Base-by-base conservation (phyloP, 768 basidiomycete genomes). In the Cystobasidiopsis lactophilus region DNA sequence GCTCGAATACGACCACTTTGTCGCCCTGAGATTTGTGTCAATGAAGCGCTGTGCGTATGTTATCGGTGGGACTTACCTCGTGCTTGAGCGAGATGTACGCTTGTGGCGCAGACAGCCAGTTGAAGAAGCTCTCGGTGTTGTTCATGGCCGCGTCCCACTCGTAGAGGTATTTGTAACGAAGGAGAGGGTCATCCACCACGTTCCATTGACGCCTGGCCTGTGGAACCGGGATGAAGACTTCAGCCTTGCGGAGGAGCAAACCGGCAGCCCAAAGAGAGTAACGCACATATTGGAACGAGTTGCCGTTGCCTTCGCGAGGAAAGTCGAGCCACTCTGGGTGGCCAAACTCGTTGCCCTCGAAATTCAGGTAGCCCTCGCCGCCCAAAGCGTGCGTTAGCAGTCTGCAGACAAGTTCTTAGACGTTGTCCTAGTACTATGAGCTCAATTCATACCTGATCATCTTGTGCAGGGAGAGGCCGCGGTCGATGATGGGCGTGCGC, bases 321-420 rank as follows among this genome's bases (percentile, higher is more conserved):
- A 98, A 98, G 68, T 98, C 93, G 61, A 98, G 85, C 93, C 93
- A 98, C 78, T 98, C 91, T 11, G 91, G 91, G 66, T 98, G 91
- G 40, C 91, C 91, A 63, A 98, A 98, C 64, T 98, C 91, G 58
- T 62, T 64, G 50, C 63, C 63, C 54, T 91, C 86, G 52, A 98
- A 98, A 67, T 93, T 96, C 57, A 98, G 73, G 66, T 93, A 98
- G 0, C 85, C 91, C 69, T 98, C 93, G 18, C 93, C 93, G 19
- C 93, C 93, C 19, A 98, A 74, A 1, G 85, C 75, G 60, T 93
- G 86, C 0, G 85, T 85, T 27, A 98, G 68, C 30, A 98, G 71
- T 37, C 89, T 93, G 45, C 24, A 13, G 19, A 26, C 44, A 46
- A 45, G 54, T 35, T 16, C 7, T n/a, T n/a, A n/a, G n/a, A n/a